Evolutionary conservation across 2,329 filamentous ascomycete species (phyloP).

Genomic region (Sporothrix protearum): DNA sequence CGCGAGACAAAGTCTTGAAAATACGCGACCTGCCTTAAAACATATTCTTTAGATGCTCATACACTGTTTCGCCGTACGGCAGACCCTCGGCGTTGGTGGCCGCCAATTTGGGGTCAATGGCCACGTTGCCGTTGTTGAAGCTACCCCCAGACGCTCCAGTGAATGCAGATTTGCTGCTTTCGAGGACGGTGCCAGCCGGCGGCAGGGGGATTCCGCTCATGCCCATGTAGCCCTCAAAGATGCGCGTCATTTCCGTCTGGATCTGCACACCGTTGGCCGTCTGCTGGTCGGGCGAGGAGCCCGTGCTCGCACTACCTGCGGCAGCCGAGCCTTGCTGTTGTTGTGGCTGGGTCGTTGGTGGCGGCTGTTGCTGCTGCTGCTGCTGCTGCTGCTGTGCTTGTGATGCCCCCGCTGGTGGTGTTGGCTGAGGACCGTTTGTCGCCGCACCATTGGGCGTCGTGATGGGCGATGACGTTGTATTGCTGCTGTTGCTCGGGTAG

Average conservation of each 20-base stretch:
- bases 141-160: background rate
- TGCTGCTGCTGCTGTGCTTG: background rate
- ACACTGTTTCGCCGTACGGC: constrained; percentile 9
- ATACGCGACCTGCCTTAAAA: background rate
- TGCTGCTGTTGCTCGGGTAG: background rate
- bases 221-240: constrained; percentile 42
- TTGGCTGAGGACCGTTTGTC: background rate
- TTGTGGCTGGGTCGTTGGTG: background rate
- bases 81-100: background rate
- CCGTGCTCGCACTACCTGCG: background rate
- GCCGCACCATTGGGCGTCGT: background rate
- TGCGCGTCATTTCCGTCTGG: constrained; percentile 52
- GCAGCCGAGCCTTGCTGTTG: background rate
- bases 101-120: background rate
- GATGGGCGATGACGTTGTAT: background rate
- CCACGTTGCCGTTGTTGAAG: background rate
- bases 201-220: constrained; percentile 25
- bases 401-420: background rate
- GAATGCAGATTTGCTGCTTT: fast-evolving
- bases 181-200: background rate
- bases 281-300: constrained; percentile 18
- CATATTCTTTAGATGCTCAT: constrained; percentile 24
- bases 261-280: constrained; percentile 47
- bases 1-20: background rate
- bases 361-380: background rate